Base-by-base conservation (phyloP, 1,284 basidiomycete species). In the Cryptococcus neoformans region DNA sequence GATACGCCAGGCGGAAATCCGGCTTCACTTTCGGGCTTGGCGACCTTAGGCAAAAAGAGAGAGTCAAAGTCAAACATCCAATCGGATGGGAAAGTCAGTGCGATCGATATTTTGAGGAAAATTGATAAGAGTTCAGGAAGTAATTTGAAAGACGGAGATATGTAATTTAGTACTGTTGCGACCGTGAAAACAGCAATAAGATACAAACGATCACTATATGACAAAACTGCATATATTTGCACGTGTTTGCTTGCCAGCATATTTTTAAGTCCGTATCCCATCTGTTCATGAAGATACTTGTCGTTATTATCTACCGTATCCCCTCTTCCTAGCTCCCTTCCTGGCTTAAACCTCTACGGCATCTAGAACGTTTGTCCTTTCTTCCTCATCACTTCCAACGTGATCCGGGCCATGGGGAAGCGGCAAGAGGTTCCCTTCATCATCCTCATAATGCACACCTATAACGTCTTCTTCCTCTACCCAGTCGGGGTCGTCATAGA, bases 101-200 rank as follows among this genome's bases (percentile, higher is more conserved):
- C 68, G 11, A 60, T 66, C 55, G 68, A 70, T 51, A 61, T 70
- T 34, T 41, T 70, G 42, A 62, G 60, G 42, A 55, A 63, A 11
- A 64, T 70, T 41, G 65, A 65, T 6, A 51, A 56, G 16, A 55
- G 46, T 9, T 47, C 46, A 35, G 46, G 46, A 16, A 16, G 46
- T 14, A 28, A 47, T 11, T 11, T 35, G 17, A 47, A 28, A 12
- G 44, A 46, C 40, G 28, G 28, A 28, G 28, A 28, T 42, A 42
- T 44, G 21, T 17, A n/a, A 14, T 44, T n/a, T 12, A 28, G 28
- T 28, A 28, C 28, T 28, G 4, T 28, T 28, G 28, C 28, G 28
- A 28, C 28, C 47, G 39, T 53, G 44, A 16, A 8, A 28, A 28
- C 28, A n/a, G 28, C 28, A 28, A 28, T 28, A 4, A 28, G 28